Base-by-base conservation (phyloP, 176 grass and related monocot genomes). In the Themeda triandra region DNA sequence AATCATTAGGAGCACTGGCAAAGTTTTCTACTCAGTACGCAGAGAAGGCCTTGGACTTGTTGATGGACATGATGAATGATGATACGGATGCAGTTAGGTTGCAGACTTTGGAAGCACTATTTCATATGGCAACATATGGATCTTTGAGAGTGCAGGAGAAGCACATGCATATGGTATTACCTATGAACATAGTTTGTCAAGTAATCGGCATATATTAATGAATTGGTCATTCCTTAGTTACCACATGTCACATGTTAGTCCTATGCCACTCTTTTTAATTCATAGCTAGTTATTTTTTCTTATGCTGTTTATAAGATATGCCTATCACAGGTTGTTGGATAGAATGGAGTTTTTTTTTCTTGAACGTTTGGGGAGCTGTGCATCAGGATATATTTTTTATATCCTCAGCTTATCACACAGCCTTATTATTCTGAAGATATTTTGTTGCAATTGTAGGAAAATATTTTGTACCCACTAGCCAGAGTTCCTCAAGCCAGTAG, bases 61-160 rank as follows among this genome's bases (percentile, higher is more conserved):
- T 98, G 86, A 95, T 98, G 96, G 96, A 92, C 67, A 83, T 95
- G 91, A 84, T 93, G 85, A 98, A 98, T 83, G 96, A 98, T 88
- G 92, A 98, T 85, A 75, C 71, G 32, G 89, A 95, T 90, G 44
- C 45, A 71, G 92, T 95, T 85, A 90, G 82, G 63, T 48, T 93
- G 63, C 87, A 95, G 78, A 82, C 92, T 89, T 86, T 98, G 84
- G 44, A 92, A 74, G 86, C 92, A 80, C 46, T 98, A 40, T 87
- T 79, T 77, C 42, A 80, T 65, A 93, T 98, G 85, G 91, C 92
- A 82, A 86, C 84, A 82, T 86, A 82, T 83, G 83, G 90, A 77
- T 79, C 19, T 90, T 88, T 98, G 80, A 92, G 62, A 71, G 31
- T 98, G 31, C 89, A 98, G 78, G 89, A 92, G 69, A 92, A 93